Conservation (phyloP, 805 yeast genomes). For the Candida chauliodis region DNA sequence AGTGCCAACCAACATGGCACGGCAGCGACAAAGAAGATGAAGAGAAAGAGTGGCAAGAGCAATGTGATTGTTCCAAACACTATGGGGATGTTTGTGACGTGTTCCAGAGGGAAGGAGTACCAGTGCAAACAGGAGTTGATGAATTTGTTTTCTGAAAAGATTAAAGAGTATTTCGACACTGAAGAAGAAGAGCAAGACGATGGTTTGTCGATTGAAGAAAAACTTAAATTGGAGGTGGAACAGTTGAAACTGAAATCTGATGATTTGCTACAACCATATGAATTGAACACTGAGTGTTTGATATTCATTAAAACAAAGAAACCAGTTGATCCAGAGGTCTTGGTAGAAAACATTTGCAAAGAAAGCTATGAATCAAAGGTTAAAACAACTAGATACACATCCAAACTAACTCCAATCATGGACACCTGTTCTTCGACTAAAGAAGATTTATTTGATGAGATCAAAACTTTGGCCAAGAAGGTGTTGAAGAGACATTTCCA, state of each 20-base stretch:
- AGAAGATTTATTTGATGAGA: slow-evolving; percentile 42
- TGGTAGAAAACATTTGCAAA: slow-evolving; percentile 62
- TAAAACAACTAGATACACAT: slow-evolving; percentile 70
- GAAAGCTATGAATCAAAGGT: slow-evolving; percentile 49
- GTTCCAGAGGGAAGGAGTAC: slow-evolving; percentile 75
- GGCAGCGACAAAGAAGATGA: slow-evolving; percentile 29
- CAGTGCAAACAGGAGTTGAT: slow-evolving; percentile 74
- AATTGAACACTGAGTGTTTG: slow-evolving; percentile 76
- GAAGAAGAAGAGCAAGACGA: slow-evolving; percentile 21
- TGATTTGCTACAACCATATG: slow-evolving; percentile 51
- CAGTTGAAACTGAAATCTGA: slow-evolving; percentile 46
- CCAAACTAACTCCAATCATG: slow-evolving; percentile 77
- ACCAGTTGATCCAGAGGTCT: slow-evolving; percentile 74
- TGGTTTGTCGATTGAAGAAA: slow-evolving; percentile 66
- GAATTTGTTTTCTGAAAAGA: slow-evolving; percentile 45
- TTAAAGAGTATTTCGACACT: slow-evolving; percentile 32
- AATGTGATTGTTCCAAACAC: slow-evolving; percentile 74
- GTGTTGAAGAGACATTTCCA: slow-evolving; percentile 74
- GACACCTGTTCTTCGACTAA: slow-evolving; percentile 67
- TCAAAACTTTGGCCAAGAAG: slow-evolving; percentile 52
- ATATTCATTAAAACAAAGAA: slow-evolving; percentile 76
- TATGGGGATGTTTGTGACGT: slow-evolving; percentile 85
- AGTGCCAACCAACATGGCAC: slow-evolving; percentile 6
- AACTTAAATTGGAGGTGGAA: slow-evolving; percentile 64
- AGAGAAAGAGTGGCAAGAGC: slow-evolving; percentile 44